Base-by-base conservation (phyloP, 139 green algal species). In the Closterium sp. region DNA sequence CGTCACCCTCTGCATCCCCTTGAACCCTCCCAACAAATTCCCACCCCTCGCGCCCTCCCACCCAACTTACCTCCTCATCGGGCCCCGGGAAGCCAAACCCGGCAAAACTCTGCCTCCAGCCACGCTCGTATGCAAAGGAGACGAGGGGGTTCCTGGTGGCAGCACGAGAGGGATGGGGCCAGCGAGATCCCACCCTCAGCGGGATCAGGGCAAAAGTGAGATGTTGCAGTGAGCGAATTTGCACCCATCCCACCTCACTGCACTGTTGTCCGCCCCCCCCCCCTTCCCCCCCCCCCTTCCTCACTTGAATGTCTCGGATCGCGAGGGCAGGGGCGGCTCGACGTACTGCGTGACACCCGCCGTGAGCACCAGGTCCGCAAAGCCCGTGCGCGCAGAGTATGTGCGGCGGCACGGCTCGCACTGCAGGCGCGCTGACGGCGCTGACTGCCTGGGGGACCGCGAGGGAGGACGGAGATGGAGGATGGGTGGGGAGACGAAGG, bases 91-190 rank as follows among this genome's bases (percentile, higher is more conserved):
- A 98, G 35, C 97, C 97, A 33, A 96, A 96, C 93, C 96, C 97
- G 0, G 94, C 91, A 91, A 99, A 99, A 23, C 93, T 93, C 91
- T 99, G 97, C 3, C 98, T 89, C 97, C 97, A 99, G 9, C 98
- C 98, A 9, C 98, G 95, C 95, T 99, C 97, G 94, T 99, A 99
- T 2, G 95, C 95, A 87, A 97, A 98, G 87, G 90, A 96, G 0
- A 99, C 95, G 12, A 98, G 87, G n/a, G 97, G 97, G 86, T 88
- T 91, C 86, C 90, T 93, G 90, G 43, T n/a, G n/a, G n/a, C n/a
- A n/a, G n/a, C n/a, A n/a, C n/a, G n/a, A n/a, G n/a, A n/a, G n/a
- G n/a, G n/a, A n/a, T n/a, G n/a, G n/a, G n/a, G n/a, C n/a, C n/a
- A n/a, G n/a, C n/a, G n/a, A n/a, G n/a, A n/a, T n/a, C n/a, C n/a